Base-by-base conservation (phyloP, 2,329 filamentous ascomycete species). In the Ophiostoma populinum region DNA sequence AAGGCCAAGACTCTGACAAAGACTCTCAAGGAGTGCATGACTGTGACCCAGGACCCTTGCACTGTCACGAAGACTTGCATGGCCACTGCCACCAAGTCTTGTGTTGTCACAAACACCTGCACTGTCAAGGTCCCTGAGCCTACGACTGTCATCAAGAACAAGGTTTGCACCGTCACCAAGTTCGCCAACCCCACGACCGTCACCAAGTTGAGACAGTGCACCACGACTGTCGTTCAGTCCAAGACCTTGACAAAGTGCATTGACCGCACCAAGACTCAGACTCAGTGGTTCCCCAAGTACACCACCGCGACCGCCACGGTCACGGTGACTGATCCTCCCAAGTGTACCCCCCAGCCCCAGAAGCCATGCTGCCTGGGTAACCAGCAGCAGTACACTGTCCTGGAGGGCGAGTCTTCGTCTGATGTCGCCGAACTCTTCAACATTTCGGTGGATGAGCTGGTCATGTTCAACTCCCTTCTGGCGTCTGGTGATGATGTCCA, bases 161-260 rank as follows among this genome's bases (percentile, higher is more conserved):
- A 29, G 19, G 7, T 29, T 3, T 24, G 25, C 20, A 35, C 25
- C 12, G 20, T 32, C 30, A 32, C 30, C 3, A 16, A 19, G 5
- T 21, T 16, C n/a, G n/a, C 13, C 7, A 20, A 32, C 7, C 29
- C 29, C 11, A 30, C 22, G 22, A 37, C 35, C 12, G 8, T 18
- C 7, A 32, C 29, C 24, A 26, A 37, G 30, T 13, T 19, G 5
- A 25, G 19, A 7, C 17, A 33, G 11, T 33, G 30, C 24, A 32
- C 35, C 21, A 28, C 35, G 10, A 37, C 35, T 17, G 17, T 35
- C 7, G 29, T 35, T 28, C 25, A 33, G 25, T 36, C 29, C 11
- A 38, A 30, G 33, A 40, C 39, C 6, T n/a, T 38, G 17, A 40
- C 39, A 13, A 35, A 35, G 29, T 40, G 39, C 25, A 15, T 40